Base-by-base conservation (phyloP, 805 yeast species). In the Yamadazyma ubonensis region DNA sequence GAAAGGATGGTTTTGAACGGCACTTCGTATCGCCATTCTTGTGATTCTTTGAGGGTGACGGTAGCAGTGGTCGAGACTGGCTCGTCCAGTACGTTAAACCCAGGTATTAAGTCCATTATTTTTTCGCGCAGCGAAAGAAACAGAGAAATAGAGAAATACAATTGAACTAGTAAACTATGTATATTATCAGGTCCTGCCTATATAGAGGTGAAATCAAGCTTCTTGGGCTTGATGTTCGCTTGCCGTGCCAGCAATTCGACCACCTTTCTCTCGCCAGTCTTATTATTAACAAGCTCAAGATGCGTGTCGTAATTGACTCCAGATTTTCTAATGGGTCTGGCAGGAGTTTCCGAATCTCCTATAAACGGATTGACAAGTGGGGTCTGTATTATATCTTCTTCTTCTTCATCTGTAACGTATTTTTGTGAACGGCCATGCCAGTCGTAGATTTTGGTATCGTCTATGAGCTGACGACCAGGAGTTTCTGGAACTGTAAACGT, bases 11-110 rank as follows among this genome's bases (percentile, higher is more conserved):
- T 67, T 31, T 70, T 71, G 45, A 70, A 69, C 0, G 74, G 79
- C 3, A 85, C 76, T 54, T 86, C 93, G 46, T 85, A 73, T 38
- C 95, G 67, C 93, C 95, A 85, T 62, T 87, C 95, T 19, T 78
- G 65, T n/a, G 56, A 54, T 8, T 53, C 59, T 1, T 65, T 58
- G n/a, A 69, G 49, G 9, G 45, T 50, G 12, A 67, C 47, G 21
- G 53, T 56, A 8, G 28, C 28, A n/a, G 47, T 27, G 30, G 28
- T 37, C 20, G 43, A 26, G 1, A 17, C 32, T 2, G 28, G 29
- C 14, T 47, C 51, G 15, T 25, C 20, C 11, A 36, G 40, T 8
- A 35, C 15, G 10, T 41, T 31, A 17, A 47, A 47, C 21, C 51
- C 51, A 22, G 51, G 51, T 11, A 47, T 47, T 12, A 37, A 11